These are phyloP conservation scores for Biancaea sappan DNA, from an alignment of 306 rosid genomes.

Conservation along the genomic window DNA sequence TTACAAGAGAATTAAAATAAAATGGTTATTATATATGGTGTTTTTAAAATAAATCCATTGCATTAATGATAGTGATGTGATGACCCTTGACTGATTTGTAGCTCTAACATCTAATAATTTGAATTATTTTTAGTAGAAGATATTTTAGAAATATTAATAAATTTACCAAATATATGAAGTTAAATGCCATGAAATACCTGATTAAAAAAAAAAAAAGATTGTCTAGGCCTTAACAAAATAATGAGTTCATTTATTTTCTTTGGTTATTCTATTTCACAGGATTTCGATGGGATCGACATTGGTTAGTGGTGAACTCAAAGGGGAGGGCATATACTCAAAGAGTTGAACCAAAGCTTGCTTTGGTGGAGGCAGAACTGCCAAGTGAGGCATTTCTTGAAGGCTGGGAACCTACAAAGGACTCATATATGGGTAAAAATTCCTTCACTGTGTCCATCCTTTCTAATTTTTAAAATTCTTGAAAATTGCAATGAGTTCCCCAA, in stretches of 20 bases:
- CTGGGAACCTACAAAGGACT: conserved; percentile 59
- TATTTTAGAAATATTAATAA: neutral
- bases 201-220: neutral
- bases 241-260: neutral
- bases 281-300: conserved; percentile 82
- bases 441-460: neutral
- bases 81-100: neutral
- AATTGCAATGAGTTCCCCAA: neutral
- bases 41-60: neutral
- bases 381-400: conserved; percentile 54
- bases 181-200: neutral
- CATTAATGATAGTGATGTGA: neutral
- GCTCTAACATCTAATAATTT: neutral
- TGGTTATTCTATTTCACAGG: conserved; percentile 44
- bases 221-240: neutral
- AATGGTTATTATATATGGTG: no score
- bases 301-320: conserved; percentile 74
- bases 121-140: neutral
- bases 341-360: conserved; percentile 86
- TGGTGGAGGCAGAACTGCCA: conserved; percentile 63
- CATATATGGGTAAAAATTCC: conserved; percentile 64
- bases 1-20: no score
- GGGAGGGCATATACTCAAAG: conserved; percentile 87
- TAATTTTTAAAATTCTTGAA: neutral
- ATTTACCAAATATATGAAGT: neutral